Percentiles rank a stretch among this genome's conserved stretches.
Conservation (phyloP, 1,284 basidiomycete species). For the Wolfiporia cocos region DNA sequence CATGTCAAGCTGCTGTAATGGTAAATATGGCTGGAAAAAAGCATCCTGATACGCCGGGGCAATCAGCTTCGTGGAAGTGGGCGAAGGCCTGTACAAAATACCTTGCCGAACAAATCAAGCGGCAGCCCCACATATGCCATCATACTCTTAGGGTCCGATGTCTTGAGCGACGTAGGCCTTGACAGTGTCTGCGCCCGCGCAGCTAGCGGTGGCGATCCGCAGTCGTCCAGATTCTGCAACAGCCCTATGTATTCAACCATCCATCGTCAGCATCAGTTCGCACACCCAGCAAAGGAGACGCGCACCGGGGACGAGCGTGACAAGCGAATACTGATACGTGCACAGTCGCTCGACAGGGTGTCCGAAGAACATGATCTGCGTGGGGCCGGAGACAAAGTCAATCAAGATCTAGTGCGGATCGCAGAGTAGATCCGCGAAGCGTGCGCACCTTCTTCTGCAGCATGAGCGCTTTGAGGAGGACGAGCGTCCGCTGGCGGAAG, state of each 20-base stretch:
- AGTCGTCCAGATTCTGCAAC: slow-evolving; percentile 85
- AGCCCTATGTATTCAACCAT: slow-evolving; percentile 43
- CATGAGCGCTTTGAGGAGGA: slow-evolving; percentile 92
- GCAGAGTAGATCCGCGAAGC: slow-evolving; percentile 2
- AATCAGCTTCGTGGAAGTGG: too few relatives aligned
- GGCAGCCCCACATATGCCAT: slow-evolving; percentile 90
- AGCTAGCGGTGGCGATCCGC: slow-evolving; percentile 85
- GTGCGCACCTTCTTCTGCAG: slow-evolving; percentile 81
- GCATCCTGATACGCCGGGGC: slow-evolving; percentile 49
- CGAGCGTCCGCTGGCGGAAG: slow-evolving; percentile 90
- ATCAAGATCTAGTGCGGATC: too few relatives aligned
- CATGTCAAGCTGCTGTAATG: slow-evolving; percentile 92
- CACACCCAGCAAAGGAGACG: slow-evolving; percentile 3
- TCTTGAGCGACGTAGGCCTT: slow-evolving; percentile 78
- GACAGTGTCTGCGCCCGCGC: slow-evolving; percentile 58
- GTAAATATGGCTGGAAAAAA: slow-evolving; percentile 98
- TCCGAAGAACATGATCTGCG: slow-evolving; percentile 92
- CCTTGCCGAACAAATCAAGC: slow-evolving; percentile 82
- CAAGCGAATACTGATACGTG: slow-evolving; percentile 95
- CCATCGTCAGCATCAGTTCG: not conserved
- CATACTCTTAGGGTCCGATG: slow-evolving; percentile 89
- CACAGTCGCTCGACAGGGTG: slow-evolving; percentile 96
- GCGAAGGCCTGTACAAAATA: too few relatives aligned
- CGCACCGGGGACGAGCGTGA: slow-evolving; percentile 76
- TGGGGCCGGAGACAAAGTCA: not conserved